A percentile compares a stretch with the other conserved stretches of the same genome.
Conservation (phyloP, 148 eudicot species). For the Heliosperma pusillum region DNA sequence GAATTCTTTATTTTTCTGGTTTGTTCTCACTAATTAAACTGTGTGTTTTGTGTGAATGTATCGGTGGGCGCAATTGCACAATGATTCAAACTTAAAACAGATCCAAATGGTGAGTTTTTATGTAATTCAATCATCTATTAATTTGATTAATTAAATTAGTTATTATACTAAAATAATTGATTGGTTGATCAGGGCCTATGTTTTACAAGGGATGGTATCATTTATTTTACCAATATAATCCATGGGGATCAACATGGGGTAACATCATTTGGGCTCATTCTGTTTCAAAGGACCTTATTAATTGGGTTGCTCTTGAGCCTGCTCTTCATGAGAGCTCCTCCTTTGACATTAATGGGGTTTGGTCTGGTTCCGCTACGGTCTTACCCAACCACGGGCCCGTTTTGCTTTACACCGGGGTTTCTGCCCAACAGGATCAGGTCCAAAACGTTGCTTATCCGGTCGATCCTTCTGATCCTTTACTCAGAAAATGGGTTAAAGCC, state of each 20-base stretch:
- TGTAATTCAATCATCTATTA: too few species aligned
- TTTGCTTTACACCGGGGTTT: constrained; percentile 62
- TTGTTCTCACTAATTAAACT: background rate
- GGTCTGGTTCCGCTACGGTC: constrained; percentile 75
- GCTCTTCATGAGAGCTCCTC: constrained; percentile 50
- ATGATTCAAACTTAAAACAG: constrained; percentile 28
- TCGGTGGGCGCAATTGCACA: background rate
- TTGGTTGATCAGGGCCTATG: constrained; percentile 49
- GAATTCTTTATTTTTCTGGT: background rate
- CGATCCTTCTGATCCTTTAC: constrained; percentile 60
- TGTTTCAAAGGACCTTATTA: constrained; percentile 53
- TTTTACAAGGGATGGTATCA: constrained; percentile 64
- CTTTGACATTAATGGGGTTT: constrained; percentile 51
- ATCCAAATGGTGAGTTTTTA: constrained; percentile 63
- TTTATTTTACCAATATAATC: constrained; percentile 60
- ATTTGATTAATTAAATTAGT: background rate
- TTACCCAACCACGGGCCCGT: constrained; percentile 44
- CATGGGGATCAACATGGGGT: constrained; percentile 66
- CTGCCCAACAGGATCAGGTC: constrained; percentile 39
- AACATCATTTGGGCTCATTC: constrained; percentile 85
- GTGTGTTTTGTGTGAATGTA: background rate
- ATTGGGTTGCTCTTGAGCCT: constrained; percentile 54
- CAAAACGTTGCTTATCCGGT: constrained; percentile 74
- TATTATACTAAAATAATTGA: background rate
- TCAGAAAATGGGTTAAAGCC: constrained; percentile 69